Percentiles rank a stretch among this genome's conserved stretches.
Conservation (phyloP, 805 yeast species). For the Millerago galiae region DNA sequence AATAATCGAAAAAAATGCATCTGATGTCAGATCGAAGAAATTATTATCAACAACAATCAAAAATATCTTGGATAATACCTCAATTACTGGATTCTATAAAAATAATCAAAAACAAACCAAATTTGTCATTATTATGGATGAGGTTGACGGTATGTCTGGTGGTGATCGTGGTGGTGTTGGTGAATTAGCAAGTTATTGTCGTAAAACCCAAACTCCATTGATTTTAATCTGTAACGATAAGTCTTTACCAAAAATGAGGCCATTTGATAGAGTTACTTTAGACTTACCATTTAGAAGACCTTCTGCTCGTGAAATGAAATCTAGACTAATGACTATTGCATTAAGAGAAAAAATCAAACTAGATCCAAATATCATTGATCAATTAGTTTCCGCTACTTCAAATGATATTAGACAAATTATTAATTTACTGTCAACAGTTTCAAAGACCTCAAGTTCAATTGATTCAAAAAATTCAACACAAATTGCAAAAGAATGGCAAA, state of each 20-base stretch:
- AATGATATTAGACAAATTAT: slow-evolving; percentile 94
- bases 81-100: slow-evolving; percentile 66
- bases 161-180: slow-evolving; percentile 99
- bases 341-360: slow-evolving; percentile 74
- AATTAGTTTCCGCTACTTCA: slow-evolving; percentile 75
- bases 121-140: slow-evolving; percentile 92
- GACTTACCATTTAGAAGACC: slow-evolving; percentile 90
- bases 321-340: slow-evolving; percentile 87
- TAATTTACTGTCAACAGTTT: slow-evolving; percentile 78
- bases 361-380: slow-evolving; percentile 76
- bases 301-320: slow-evolving; percentile 68
- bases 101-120: slow-evolving; percentile 39
- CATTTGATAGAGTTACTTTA: slow-evolving; percentile 76
- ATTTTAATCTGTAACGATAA: slow-evolving; percentile 92
- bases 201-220: slow-evolving; percentile 81
- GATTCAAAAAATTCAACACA: slow-evolving; percentile 56
- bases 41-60: slow-evolving; percentile 63
- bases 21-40: slow-evolving; percentile 85
- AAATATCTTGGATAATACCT: slow-evolving; percentile 70
- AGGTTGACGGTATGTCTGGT: slow-evolving; percentile 98
- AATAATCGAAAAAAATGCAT: slow-evolving; percentile 71
- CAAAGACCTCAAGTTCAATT: slow-evolving; percentile 62
- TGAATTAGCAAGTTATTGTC: slow-evolving; percentile 80
- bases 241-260: slow-evolving; percentile 89
- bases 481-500: slow-evolving; percentile 72